Evolutionary conservation across 495 filamentous ascomycete genomes (phyloP), one percentile per base, ranked within the genome.

Genomic region (Sordaria brevicollis): DNA sequence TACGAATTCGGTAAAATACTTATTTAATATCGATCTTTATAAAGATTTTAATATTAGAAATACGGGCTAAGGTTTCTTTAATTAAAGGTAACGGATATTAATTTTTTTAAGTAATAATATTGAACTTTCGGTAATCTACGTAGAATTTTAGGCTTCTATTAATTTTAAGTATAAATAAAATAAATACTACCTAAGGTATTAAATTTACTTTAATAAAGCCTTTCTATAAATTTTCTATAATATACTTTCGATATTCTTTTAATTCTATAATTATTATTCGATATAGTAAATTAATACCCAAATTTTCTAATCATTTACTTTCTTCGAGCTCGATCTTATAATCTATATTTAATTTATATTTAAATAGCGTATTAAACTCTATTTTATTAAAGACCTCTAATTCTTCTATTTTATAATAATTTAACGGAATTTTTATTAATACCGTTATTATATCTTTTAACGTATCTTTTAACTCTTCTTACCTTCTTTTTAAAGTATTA

Each of bases 1-100:
- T 79, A 0, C 76, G 39, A 43, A 72, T 73, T 19, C 38, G 71
- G 57, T 71, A 17, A 10, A 73, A 78, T 0, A 71, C 74, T 66
- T 71, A 38, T 21, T 71, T 57, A 25, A 75, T 65, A n/a, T 88
- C 79, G 0, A 88, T 49, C 69, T 85, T 85, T 0, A 74, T 87
- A 68, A 82, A 86, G 34, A 76, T 74, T 57, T 73, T 79, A 4
- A 75, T 74, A 39, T 69, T 71, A 0, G 19, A 33, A 0, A 87
- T 31, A 0, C 71, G 29, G 17, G 73, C 35, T 5, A 86, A 65
- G 0, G 77, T 75, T 69, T 88, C 78, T 21, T 83, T 65, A 31
- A 86, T 84, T 10, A 84, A 57, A 0, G 81, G 83, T 1, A 87
- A 54, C 0, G 81, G 80, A 65, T 86, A 84, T 1, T 73, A 37